These are phyloP conservation scores for Ganoderma lingzhi DNA, from an alignment of 1,284 basidiomycete genomes.

Conservation along the genomic window DNA sequence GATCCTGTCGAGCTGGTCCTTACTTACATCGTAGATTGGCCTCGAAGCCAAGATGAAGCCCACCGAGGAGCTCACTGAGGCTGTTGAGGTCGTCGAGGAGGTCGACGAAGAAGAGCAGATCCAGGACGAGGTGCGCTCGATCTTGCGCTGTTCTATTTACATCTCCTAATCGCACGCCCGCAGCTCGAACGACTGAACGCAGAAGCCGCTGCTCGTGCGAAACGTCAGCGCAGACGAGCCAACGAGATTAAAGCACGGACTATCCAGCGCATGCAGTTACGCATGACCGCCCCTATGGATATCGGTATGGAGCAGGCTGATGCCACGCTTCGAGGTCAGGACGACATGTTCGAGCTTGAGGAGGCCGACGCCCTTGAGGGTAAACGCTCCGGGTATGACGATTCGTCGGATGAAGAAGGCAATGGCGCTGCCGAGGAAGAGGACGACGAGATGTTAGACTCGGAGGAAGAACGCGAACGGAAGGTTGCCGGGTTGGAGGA, in stretches of 20 bases:
- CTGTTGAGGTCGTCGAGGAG: constrained; percentile 76
- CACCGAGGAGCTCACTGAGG: constrained; percentile 80
- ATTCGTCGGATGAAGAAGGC: constrained; percentile 53
- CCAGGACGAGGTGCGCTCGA: constrained; percentile 74
- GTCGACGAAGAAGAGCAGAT: constrained; percentile 91
- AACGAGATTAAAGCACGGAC: constrained; percentile 93
- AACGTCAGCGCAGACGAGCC: constrained; percentile 85
- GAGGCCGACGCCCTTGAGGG: constrained; percentile 58
- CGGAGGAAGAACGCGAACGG: constrained; percentile 76
- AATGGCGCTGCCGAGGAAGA: constrained; percentile 48
- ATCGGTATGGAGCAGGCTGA: constrained; percentile 93
- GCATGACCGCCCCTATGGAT: constrained; percentile 97
- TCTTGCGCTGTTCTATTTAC: background rate
- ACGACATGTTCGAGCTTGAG: constrained; percentile 88
- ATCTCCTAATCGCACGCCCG: background rate
- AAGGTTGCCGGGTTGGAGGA: constrained; percentile 78
- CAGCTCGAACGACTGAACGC: constrained; percentile 88
- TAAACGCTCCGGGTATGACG: constrained; percentile 59
- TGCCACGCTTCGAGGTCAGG: constrained; percentile 74
- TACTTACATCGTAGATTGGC: constrained; percentile 62
- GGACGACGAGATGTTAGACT: constrained; percentile 63
- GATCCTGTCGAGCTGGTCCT: background rate
- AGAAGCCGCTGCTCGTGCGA: constrained; percentile 77
- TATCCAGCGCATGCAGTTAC: constrained; percentile 95
- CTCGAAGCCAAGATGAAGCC: constrained; percentile 81